phyloP scores from a whole-genome alignment of 176 grass and related monocot genomes.

The Rhynchospora breviuscula region DNA sequence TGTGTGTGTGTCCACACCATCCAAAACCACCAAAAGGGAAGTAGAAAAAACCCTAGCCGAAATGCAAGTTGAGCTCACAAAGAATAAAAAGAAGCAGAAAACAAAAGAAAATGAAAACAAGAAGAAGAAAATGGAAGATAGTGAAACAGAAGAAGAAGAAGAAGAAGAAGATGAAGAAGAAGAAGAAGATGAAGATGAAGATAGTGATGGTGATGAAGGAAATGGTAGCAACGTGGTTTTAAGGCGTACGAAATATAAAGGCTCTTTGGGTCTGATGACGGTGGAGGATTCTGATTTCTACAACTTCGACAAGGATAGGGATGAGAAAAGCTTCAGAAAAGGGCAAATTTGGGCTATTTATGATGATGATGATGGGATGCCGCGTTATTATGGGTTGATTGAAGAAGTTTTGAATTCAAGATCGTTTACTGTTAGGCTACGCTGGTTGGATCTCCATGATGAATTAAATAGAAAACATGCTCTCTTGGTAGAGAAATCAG shows the following conservation, averaged over 20 bases:
- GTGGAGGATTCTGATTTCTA: constrained; percentile 95
- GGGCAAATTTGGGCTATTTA: constrained; percentile 94
- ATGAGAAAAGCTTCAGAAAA: constrained; percentile 68
- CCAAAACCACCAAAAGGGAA: constrained; percentile 26
- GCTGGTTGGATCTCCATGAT: constrained; percentile 59
- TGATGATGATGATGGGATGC: constrained; percentile 83
- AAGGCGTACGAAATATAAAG: constrained; percentile 10
- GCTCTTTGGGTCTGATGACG: constrained; percentile 40
- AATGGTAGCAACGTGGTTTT: constrained; percentile 11
- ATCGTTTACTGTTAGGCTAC: constrained; percentile 39
- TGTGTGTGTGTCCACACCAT: constrained; percentile 10
- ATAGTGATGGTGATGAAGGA: constrained; percentile 11
- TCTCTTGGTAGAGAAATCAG: constrained; percentile 23
- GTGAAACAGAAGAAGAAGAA: constrained; percentile 3
- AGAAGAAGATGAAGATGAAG: constrained; percentile 6
- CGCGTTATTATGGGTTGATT: constrained; percentile 60
- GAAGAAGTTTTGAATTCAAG: constrained; percentile 32
- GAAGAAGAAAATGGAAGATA: constrained; percentile 23
- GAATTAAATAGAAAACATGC: constrained; percentile 34
- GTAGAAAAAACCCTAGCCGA: constrained; percentile 75
- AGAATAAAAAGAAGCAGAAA: constrained; percentile 33
- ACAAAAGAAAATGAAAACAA: constrained; percentile 23
- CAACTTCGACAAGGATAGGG: constrained; percentile 65
- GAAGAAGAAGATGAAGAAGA: constrained; percentile 23
- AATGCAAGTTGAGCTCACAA: constrained; percentile 55